phyloP scores from a whole-genome alignment of 495 filamentous ascomycete species.

The Penicillium soppii region DNA sequence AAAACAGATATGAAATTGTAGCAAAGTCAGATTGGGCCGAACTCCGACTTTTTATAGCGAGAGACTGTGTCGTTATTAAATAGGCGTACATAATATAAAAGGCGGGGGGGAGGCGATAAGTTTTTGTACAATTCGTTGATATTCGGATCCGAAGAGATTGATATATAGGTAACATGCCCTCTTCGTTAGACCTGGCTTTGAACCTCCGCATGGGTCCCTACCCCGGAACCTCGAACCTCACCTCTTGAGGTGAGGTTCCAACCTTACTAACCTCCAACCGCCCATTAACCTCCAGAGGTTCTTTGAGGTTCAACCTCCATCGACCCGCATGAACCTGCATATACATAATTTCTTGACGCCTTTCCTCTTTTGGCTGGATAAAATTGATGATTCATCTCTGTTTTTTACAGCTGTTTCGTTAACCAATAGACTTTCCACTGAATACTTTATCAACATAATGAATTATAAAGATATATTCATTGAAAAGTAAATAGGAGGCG shows the following conservation, averaged over 20 bases:
- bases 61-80: no score
- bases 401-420: conserved; percentile 5
- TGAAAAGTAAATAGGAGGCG: neutral
- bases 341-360: neutral
- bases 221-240: neutral
- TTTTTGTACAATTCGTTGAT: no score
- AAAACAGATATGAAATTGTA: no score
- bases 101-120: no score
- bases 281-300: neutral
- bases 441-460: conserved; percentile 2
- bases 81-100: no score
- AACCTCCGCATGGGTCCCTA: neutral
- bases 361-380: conserved; percentile 2
- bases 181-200: neutral
- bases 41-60: no score
- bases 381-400: conserved; percentile 1
- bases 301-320: neutral
- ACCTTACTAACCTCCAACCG: no score
- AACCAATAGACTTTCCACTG: neutral
- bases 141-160: no score
- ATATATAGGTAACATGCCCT: no score
- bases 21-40: no score
- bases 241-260: neutral
- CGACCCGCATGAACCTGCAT: neutral
- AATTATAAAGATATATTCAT: neutral